Percentiles rank a stretch among this genome's conserved stretches.
phyloP scores from a whole-genome alignment of 108 stramenopile genomes.

The Skeletonema grethae region DNA sequence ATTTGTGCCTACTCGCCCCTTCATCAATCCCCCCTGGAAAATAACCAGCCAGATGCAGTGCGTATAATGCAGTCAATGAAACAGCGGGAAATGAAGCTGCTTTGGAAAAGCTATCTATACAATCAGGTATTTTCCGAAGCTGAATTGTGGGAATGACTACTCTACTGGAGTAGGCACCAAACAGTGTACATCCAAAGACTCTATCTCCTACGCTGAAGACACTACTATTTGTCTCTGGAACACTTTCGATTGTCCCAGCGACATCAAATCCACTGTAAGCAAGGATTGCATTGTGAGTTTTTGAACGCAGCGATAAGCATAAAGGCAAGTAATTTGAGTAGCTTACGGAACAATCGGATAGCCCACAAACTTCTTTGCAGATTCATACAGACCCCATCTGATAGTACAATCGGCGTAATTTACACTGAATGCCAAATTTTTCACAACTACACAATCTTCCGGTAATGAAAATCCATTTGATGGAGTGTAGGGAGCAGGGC shows the following conservation, averaged over 20 bases:
- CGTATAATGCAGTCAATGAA: conserved; percentile 84
- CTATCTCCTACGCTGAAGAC: conserved; percentile 64
- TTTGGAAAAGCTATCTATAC: conserved; percentile 46
- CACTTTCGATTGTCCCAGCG: conserved; percentile 66
- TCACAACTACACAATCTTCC: conserved; percentile 61
- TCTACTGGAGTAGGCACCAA: conserved; percentile 81
- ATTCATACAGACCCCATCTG: conserved; percentile 89
- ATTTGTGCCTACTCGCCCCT: conserved; percentile 23
- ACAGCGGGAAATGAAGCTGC: conserved; percentile 87
- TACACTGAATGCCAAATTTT: conserved; percentile 69
- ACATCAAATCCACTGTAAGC: conserved; percentile 74
- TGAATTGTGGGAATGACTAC: conserved; percentile 76
- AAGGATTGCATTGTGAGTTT: too few relatives aligned
- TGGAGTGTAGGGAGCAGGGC: conserved; percentile 47
- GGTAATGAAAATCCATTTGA: conserved; percentile 24
- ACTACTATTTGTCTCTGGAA: conserved; percentile 27
- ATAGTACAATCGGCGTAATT: conserved; percentile 89
- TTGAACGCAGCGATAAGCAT: too few relatives aligned
- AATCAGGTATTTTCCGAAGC: conserved; percentile 65
- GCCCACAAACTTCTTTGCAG: conserved; percentile 83
- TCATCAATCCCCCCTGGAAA: conserved; percentile 32
- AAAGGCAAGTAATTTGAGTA: too few relatives aligned
- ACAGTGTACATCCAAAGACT: conserved; percentile 86
- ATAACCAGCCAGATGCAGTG: conserved; percentile 74
- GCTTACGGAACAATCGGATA: conserved; percentile 83